These are phyloP conservation scores for Hypoxylon rubiginosum DNA, from an alignment of 2,329 filamentous ascomycete species.

Conservation along the genomic window DNA sequence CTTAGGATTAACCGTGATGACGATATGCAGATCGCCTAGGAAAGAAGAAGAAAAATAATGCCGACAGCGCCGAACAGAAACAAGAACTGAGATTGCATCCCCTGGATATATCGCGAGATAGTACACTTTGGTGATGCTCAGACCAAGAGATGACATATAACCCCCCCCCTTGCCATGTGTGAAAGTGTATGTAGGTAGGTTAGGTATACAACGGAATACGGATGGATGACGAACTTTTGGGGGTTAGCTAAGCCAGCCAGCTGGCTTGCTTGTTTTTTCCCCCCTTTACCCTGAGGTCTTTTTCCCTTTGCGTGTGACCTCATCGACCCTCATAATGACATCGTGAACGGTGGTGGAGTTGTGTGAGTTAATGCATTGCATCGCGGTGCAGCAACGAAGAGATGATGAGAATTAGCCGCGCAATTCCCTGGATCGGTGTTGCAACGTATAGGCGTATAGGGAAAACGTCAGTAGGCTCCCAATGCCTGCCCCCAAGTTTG, in stretches of 20 bases:
- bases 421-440: slow-evolving; percentile 21
- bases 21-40: slow-evolving; percentile 33
- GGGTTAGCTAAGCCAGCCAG: slow-evolving; percentile 30
- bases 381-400: slow-evolving; percentile 9
- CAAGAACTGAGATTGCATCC: slow-evolving; percentile 26
- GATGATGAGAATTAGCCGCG: slow-evolving; percentile 32
- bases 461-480: slow-evolving; percentile 19
- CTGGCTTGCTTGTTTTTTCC: slow-evolving; percentile 12
- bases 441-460: slow-evolving; percentile 36
- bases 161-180: slow-evolving; percentile 22
- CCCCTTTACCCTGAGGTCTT: slow-evolving; percentile 16
- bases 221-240: slow-evolving; percentile 8
- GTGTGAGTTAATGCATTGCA: slow-evolving; percentile 4
- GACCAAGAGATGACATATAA: slow-evolving; percentile 27
- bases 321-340: slow-evolving; percentile 35
- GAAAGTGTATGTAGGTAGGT: slow-evolving; percentile 13
- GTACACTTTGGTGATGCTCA: slow-evolving; percentile 34
- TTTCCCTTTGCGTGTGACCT: slow-evolving; percentile 31
- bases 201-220: slow-evolving; percentile 28
- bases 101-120: slow-evolving; percentile 26
- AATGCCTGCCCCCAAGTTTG: slow-evolving; percentile 31
- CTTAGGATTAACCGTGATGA: slow-evolving; percentile 27
- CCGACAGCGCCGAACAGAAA: slow-evolving; percentile 37
- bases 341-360: slow-evolving; percentile 31
- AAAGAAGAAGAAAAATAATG: slow-evolving; percentile 22